These are phyloP conservation scores for Jasminum sambac DNA, from an alignment of 257 asterid genomes.

Conservation along the genomic window DNA sequence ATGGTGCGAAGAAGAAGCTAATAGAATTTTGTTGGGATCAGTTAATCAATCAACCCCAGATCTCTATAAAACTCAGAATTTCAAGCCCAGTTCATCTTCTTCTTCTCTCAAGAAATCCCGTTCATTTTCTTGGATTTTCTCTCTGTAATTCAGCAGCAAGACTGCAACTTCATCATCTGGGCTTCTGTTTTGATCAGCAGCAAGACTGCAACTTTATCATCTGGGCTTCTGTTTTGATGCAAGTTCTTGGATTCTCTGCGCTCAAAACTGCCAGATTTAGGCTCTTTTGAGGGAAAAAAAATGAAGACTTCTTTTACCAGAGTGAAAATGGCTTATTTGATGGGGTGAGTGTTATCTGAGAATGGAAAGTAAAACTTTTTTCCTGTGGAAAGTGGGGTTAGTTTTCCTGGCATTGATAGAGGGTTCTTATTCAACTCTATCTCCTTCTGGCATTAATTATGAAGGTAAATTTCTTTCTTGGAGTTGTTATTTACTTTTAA, in stretches of 20 bases:
- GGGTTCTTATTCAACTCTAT: conserved; percentile 72
- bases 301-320: conserved; percentile 27
- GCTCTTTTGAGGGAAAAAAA: conserved; percentile 29
- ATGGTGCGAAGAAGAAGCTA: conserved; percentile 34
- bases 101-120: conserved; percentile 43
- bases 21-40: conserved; percentile 52
- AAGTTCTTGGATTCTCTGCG: conserved; percentile 24
- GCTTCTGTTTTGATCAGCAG: conserved; percentile 23
- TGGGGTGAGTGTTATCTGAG: conserved; percentile 31
- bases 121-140: conserved; percentile 31
- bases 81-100: conserved; percentile 40
- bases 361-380: conserved; percentile 51
- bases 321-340: conserved; percentile 29
- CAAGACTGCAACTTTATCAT: conserved; percentile 40
- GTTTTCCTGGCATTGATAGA: conserved; percentile 49
- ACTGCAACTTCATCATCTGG: conserved; percentile 41
- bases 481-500: no score
- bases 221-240: conserved; percentile 30
- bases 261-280: conserved; percentile 26
- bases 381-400: conserved; percentile 43
- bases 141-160: conserved; percentile 18
- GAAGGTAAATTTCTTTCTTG: conserved; percentile 66
- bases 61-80: conserved; percentile 61
- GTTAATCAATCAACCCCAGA: conserved; percentile 51
- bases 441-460: conserved; percentile 94